phyloP scores from a whole-genome alignment of 1,139 yeast genomes.

The Zhuliangozyma blackwelliae region DNA sequence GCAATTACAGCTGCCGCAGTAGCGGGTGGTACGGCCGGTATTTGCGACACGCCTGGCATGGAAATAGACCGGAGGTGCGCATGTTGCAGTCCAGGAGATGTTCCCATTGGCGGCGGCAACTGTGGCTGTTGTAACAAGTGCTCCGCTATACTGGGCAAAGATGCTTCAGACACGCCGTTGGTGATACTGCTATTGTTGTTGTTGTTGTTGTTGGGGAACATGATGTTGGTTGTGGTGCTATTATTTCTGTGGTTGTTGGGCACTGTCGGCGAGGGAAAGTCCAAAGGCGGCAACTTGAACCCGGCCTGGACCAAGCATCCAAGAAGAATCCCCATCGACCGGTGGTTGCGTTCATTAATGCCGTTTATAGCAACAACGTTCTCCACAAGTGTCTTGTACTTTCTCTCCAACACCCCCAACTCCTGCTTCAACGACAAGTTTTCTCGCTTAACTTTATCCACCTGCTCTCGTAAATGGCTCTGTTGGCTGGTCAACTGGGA shows the following conservation, averaged over 20 bases:
- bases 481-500: constrained; percentile 9
- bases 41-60: constrained; percentile 1
- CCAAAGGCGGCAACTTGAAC: constrained; percentile 61
- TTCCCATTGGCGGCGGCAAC: constrained; percentile 5
- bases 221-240: too few relatives aligned
- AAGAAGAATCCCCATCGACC: constrained; percentile 47
- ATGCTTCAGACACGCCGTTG: constrained; percentile 1
- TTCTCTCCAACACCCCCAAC: constrained; percentile 43
- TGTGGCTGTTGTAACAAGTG: constrained; percentile 6
- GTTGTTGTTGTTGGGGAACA: constrained; percentile 5
- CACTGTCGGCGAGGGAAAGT: constrained; percentile 43
- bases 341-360: constrained; percentile 52
- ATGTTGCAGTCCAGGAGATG: too few relatives aligned
- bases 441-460: constrained; percentile 40
- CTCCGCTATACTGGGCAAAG: constrained; percentile 8
- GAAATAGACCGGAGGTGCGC: not conserved
- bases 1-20: not conserved
- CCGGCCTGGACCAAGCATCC: constrained; percentile 54
- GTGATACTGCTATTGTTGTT: constrained; percentile 1
- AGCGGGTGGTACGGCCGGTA: not conserved
- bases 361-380: constrained; percentile 53
- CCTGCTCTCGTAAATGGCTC: constrained; percentile 36
- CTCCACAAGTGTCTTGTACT: constrained; percentile 63
- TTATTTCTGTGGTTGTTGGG: constrained; percentile 5
- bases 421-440: constrained; percentile 40